Evolutionary conservation across 73 alveolate species (phyloP).

Genomic region (Paramecium pentaurelia): DNA sequence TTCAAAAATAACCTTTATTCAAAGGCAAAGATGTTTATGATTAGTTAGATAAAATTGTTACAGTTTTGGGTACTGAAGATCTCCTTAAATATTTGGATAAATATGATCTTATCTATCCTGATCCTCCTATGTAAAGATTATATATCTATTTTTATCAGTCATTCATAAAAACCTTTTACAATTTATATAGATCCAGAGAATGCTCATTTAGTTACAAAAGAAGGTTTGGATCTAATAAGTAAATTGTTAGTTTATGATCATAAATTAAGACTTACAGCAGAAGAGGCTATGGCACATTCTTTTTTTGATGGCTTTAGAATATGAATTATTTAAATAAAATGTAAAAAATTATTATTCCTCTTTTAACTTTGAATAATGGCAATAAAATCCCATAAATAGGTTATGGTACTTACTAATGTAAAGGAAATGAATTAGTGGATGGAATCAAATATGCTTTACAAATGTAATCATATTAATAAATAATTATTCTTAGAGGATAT

Average conservation of each 20-base stretch:
- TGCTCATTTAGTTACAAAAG: conserved; percentile 71
- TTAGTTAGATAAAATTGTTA: conserved; percentile 66
- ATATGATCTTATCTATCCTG: conserved; percentile 59
- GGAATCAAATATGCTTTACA: conserved; percentile 55
- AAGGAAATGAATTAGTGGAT: conserved; percentile 11
- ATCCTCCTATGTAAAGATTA: conserved; percentile 10
- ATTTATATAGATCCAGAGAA: conserved; percentile 71
- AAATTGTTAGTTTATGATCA: conserved; percentile 84
- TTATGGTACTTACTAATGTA: conserved; percentile 57
- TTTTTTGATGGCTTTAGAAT: neutral
- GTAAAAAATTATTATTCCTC: neutral
- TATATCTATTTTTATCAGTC: conserved; percentile 37
- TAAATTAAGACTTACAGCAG: conserved; percentile 13
- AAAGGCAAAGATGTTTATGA: conserved; percentile 73
- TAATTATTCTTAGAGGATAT: conserved; percentile 30
- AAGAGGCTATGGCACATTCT: conserved; percentile 18
- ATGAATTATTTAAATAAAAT: neutral
- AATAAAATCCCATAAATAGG: conserved; percentile 61
- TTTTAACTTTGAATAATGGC: conserved; percentile 36
- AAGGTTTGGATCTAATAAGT: conserved; percentile 78
- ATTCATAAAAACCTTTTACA: conserved; percentile 74
- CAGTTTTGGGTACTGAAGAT: conserved; percentile 74
- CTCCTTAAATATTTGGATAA: conserved; percentile 64
- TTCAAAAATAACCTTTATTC: conserved; percentile 79
- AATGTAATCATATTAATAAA: neutral